These are phyloP conservation scores for Lyophyllum atratum DNA, from an alignment of 768 basidiomycete species.

Conservation along the genomic window DNA sequence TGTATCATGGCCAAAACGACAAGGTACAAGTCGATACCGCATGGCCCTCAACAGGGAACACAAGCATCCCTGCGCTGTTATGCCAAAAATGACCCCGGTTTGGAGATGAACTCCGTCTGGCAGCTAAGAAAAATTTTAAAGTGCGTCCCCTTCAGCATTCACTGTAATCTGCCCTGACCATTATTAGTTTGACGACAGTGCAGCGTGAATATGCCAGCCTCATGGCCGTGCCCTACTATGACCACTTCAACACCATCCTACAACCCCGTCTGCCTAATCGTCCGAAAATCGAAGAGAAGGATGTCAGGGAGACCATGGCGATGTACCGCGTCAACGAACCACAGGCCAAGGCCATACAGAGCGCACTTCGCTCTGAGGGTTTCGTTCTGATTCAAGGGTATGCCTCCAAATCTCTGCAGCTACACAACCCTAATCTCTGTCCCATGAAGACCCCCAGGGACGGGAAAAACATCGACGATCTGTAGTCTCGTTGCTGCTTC, in stretches of 20 bases:
- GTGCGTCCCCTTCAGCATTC: conserved; percentile 41
- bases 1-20: conserved; percentile 69
- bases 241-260: conserved; percentile 71
- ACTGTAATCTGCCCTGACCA: conserved; percentile 1
- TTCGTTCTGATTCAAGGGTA: conserved; percentile 97
- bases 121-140: conserved; percentile 77
- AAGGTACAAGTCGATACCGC: conserved; percentile 33
- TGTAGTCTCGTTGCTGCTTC: conserved; percentile 90
- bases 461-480: conserved; percentile 98
- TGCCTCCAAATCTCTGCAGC: conserved; percentile 14
- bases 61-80: conserved; percentile 64
- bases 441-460: conserved; percentile 83
- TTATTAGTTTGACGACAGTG: conserved; percentile 78
- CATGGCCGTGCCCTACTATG: conserved; percentile 79
- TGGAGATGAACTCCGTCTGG: conserved; percentile 72
- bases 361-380: conserved; percentile 68
- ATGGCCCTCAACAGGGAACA: conserved; percentile 53
- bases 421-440: neutral
- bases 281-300: conserved; percentile 44
- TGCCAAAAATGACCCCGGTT: conserved; percentile 52
- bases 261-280: conserved; percentile 58
- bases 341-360: conserved; percentile 87
- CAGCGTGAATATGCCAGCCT: conserved; percentile 93
- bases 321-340: conserved; percentile 86
- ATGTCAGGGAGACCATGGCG: conserved; percentile 67